phyloP scores from a whole-genome alignment of 2,329 filamentous ascomycete genomes.

The Colletotrichum destructivum region DNA sequence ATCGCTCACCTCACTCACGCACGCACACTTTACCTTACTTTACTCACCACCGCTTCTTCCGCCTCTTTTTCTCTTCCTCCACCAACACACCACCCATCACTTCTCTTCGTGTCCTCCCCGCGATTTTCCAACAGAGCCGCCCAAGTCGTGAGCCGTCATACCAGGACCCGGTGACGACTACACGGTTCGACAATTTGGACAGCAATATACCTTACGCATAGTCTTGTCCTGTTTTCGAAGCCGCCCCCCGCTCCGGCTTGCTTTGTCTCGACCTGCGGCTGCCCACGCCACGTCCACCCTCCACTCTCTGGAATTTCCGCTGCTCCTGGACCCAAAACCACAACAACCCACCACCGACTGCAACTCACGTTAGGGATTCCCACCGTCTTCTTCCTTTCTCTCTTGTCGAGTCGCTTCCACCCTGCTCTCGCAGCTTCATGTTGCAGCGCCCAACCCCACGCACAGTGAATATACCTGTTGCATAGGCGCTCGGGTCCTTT shows the following conservation, averaged over 20 bases:
- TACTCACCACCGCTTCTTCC: slow-evolving; percentile 29
- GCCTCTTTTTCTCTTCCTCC: slow-evolving; percentile 30
- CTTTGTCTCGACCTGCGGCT: slow-evolving; percentile 40
- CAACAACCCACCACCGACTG: slow-evolving; percentile 37
- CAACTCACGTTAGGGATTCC: slow-evolving; percentile 14
- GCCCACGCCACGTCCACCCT: slow-evolving; percentile 33
- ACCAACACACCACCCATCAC: slow-evolving; percentile 19
- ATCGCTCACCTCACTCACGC: slow-evolving; percentile 22
- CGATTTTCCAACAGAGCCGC: not conserved
- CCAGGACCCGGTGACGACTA: not conserved
- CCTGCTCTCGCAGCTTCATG: not conserved
- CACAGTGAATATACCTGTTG: not conserved
- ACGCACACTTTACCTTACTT: slow-evolving; percentile 32
- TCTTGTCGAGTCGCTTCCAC: slow-evolving; percentile 5
- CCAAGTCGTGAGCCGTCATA: not conserved
- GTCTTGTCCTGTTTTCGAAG: slow-evolving; percentile 32
- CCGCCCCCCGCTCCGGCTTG: slow-evolving; percentile 14
- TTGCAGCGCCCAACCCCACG: not conserved
- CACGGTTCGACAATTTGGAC: not conserved
- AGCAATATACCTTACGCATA: slow-evolving; percentile 12
- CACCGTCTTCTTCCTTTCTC: slow-evolving; percentile 27
- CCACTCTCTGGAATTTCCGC: slow-evolving; percentile 43
- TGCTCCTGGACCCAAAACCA: slow-evolving; percentile 39
- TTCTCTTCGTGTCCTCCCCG: slow-evolving; percentile 7
- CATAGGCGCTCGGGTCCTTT: slow-evolving; percentile 19